Percentiles rank a stretch among this genome's conserved stretches.
These are phyloP conservation scores for Pseudomicrostroma phylloplanum DNA, from an alignment of 1,284 basidiomycete genomes.

Conservation along the genomic window DNA sequence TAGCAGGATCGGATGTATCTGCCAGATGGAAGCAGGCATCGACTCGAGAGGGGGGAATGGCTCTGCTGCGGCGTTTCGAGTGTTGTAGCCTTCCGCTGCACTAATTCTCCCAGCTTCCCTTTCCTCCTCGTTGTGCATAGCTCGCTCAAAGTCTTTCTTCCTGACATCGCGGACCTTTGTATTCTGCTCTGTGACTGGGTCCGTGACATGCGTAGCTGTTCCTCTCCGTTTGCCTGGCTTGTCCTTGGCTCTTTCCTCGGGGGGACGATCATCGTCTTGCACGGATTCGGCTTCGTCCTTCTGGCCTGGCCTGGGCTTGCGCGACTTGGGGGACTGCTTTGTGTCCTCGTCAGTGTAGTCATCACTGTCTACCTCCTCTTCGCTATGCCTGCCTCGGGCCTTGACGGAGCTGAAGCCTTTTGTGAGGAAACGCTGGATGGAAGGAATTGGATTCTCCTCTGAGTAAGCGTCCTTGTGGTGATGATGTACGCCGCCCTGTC, in stretches of 20 bases:
- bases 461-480: slow-evolving; percentile 24
- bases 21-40: slow-evolving; percentile 14
- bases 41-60: slow-evolving; percentile 21
- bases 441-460: slow-evolving; percentile 23
- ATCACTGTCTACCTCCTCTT: slow-evolving; percentile 11
- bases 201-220: slow-evolving; percentile 17
- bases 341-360: slow-evolving; percentile 11
- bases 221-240: slow-evolving; percentile 12
- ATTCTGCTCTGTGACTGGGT: slow-evolving; percentile 22
- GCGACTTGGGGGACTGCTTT: slow-evolving; percentile 5
- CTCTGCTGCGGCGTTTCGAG: background rate
- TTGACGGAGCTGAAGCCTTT: slow-evolving; percentile 24
- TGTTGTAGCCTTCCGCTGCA: background rate
- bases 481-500: slow-evolving; percentile 14
- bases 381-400: slow-evolving; percentile 9
- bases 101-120: slow-evolving; percentile 8
- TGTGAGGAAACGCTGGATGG: slow-evolving; percentile 28
- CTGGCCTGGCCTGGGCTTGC: background rate
- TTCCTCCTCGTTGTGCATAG: slow-evolving; percentile 10
- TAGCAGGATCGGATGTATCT: slow-evolving; percentile 16
- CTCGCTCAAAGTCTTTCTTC: slow-evolving; percentile 19
- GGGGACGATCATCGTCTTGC: background rate
- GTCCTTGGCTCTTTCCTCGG: slow-evolving; percentile 5
- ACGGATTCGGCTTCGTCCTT: background rate
- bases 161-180: slow-evolving; percentile 22